Evolutionary conservation across 768 basidiomycete species (phyloP), one percentile per base, ranked within the genome.

Genomic region (Podaxis sp.): DNA sequence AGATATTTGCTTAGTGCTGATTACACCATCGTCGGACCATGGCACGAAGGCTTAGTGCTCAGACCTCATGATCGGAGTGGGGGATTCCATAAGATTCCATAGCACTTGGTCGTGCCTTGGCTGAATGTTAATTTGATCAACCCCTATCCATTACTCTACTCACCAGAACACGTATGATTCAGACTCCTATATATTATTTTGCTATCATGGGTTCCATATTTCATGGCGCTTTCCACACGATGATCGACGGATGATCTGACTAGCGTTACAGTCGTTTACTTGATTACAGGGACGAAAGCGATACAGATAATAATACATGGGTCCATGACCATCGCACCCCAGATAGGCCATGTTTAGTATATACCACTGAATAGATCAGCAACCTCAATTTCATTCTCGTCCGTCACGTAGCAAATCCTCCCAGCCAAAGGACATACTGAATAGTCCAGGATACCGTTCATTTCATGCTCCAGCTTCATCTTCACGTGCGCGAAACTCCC

Each of bases 351-450:
- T 17, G 8, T 17, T 19, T 46, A 46, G 6, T 9, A 54, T 5
- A 54, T 24, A 24, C 49, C 36, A 4, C 30, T 40, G 17, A 46
- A 59, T n/a, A 59, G 17, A 38, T 59, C 57, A n/a, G 33, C 57
- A 11, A 59, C 33, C 24, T 49, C 46, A 33, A 59, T 22, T 19
- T 51, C 30, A 36, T 59, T 49, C 15, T 49, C 57, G 2, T 49
- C 33, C 7, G 57, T 59, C 19, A 28, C 33, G 36, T 59, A 59
- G 19, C 57, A 57, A 12, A 59, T 12, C 39, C n/a, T 59, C n/a
- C 57, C 57, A 19, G 57, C 46, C 6, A 59, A n/a, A 36, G 57
- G 57, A 28, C 57, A 59, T 19, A 59, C 15, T 15, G 57, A 59
- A 59, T 49, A 59, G 26, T 30, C 44, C 17, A 30, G 3, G 24